Conservation (phyloP, 495 filamentous ascomycete species). For the Aspergillus diversus region DNA sequence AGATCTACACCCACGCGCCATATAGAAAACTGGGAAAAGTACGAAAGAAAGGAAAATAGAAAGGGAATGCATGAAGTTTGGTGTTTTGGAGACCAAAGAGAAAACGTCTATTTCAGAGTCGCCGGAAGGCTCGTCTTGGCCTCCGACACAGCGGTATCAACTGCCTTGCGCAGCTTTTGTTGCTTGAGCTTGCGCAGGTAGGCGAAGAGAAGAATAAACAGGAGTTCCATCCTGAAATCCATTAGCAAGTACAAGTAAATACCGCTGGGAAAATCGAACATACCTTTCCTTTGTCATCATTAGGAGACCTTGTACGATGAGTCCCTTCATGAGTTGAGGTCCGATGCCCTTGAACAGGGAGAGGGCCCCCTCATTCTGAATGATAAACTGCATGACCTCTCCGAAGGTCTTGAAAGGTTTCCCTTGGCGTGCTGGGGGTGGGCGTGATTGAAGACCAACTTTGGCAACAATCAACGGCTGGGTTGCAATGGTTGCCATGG, state of each 20-base stretch:
- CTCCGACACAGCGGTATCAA: conserved; percentile 44
- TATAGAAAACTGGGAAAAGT: conserved; percentile 8
- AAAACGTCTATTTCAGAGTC: conserved; percentile 46
- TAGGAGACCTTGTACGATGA: conserved; percentile 90
- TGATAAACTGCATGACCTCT: conserved; percentile 93
- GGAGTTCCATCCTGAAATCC: conserved; percentile 74
- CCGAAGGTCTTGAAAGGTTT: conserved; percentile 94
- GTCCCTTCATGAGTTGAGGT: conserved; percentile 89
- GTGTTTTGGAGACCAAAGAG: conserved; percentile 4
- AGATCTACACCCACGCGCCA: conserved; percentile 35
- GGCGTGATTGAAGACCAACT: conserved; percentile 91
- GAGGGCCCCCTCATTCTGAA: conserved; percentile 79
- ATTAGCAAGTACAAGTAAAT: conserved; percentile 31
- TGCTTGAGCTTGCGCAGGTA: conserved; percentile 73
- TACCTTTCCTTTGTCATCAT: conserved; percentile 99
- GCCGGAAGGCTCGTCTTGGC: conserved; percentile 48
- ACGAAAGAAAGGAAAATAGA: conserved; percentile 19
- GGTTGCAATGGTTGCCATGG: conserved; percentile 87
- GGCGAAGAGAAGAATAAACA: conserved; percentile 85
- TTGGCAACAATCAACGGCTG: conserved; percentile 98
- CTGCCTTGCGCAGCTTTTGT: conserved; percentile 71
- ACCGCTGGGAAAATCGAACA: conserved; percentile 27
- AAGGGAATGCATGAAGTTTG: conserved; percentile 13
- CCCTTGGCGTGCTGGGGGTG: conserved; percentile 79
- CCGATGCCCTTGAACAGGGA: conserved; percentile 96